phyloP scores from a whole-genome alignment of 1,284 basidiomycete species.

The Sporisorium exsertum region DNA sequence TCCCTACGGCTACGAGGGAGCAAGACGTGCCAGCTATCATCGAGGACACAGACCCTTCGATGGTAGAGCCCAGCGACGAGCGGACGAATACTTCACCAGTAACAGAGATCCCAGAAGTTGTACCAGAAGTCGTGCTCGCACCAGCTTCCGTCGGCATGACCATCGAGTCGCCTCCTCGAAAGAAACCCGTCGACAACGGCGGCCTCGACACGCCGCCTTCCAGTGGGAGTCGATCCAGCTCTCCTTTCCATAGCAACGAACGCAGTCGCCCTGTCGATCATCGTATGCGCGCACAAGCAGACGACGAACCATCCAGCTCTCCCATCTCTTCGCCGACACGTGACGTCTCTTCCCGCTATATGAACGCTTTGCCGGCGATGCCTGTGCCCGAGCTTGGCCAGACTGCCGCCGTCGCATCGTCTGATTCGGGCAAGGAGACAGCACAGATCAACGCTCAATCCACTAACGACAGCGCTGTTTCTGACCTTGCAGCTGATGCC shows the following conservation, averaged over 20 bases:
- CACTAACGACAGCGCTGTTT: not conserved
- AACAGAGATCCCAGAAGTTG: not conserved
- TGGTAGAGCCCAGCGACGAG: not conserved
- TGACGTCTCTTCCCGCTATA: conserved; percentile 34
- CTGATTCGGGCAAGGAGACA: not conserved
- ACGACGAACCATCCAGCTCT: conserved; percentile 51
- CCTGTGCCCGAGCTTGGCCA: conserved; percentile 20
- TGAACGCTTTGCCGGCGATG: conserved; percentile 7
- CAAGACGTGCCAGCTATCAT: not conserved
- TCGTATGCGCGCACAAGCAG: conserved; percentile 11
- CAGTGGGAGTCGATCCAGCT: conserved; percentile 44
- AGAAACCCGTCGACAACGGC: conserved; percentile 34
- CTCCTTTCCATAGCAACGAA: conserved; percentile 38
- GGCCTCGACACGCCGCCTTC: conserved; percentile 53
- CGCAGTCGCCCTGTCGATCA: conserved; percentile 17
- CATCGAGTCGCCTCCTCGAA: conserved; percentile 48
- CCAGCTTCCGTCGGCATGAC: conserved; percentile 12
- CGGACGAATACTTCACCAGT: not conserved
- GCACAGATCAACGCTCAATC: not conserved
- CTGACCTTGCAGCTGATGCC: conserved; percentile 1
- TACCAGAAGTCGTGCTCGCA: not conserved
- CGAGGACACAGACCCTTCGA: not conserved
- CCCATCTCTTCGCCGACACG: conserved; percentile 51
- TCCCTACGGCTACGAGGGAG: not conserved
- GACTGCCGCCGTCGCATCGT: not conserved